Conservation (phyloP, 352 stramenopile genomes). For the Phytophthora hibernalis region DNA sequence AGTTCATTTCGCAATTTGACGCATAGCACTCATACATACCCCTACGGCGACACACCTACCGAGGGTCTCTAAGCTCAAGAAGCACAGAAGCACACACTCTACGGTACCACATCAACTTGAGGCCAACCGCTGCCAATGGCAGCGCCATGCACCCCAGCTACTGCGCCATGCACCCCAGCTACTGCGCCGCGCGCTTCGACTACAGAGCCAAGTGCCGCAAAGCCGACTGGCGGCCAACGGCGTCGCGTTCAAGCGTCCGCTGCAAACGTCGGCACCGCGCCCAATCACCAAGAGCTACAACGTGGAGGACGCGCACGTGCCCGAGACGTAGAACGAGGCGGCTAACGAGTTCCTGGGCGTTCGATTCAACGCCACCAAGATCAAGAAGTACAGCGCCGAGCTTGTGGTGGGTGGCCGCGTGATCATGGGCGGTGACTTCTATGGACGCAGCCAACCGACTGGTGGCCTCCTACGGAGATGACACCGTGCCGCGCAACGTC, state of each 20-base stretch:
- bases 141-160: slow-evolving; percentile 16
- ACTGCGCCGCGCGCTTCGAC: slow-evolving; percentile 1
- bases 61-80: no score
- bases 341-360: slow-evolving; percentile 74
- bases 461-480: slow-evolving; percentile 68
- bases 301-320: slow-evolving; percentile 44
- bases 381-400: slow-evolving; percentile 79
- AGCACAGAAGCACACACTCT: no score
- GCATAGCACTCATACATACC: no score
- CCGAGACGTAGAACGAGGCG: slow-evolving; percentile 48
- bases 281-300: slow-evolving; percentile 31
- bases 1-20: no score
- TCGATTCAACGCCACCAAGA: slow-evolving; percentile 60
- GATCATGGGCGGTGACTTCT: slow-evolving; percentile 73
- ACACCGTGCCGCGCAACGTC: slow-evolving; percentile 70
- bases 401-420: slow-evolving; percentile 60
- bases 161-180: slow-evolving; percentile 19
- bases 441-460: slow-evolving; percentile 73
- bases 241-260: not conserved
- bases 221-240: not conserved
- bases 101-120: not conserved
- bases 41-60: no score
- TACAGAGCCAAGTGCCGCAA: slow-evolving; percentile 14
- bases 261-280: slow-evolving; percentile 21
- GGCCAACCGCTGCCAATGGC: not conserved